Percentiles rank a stretch among this genome's conserved stretches.
Evolutionary conservation across 1,284 basidiomycete genomes (phyloP).

Genomic region (Cutaneotrichosporon cavernicola): DNA sequence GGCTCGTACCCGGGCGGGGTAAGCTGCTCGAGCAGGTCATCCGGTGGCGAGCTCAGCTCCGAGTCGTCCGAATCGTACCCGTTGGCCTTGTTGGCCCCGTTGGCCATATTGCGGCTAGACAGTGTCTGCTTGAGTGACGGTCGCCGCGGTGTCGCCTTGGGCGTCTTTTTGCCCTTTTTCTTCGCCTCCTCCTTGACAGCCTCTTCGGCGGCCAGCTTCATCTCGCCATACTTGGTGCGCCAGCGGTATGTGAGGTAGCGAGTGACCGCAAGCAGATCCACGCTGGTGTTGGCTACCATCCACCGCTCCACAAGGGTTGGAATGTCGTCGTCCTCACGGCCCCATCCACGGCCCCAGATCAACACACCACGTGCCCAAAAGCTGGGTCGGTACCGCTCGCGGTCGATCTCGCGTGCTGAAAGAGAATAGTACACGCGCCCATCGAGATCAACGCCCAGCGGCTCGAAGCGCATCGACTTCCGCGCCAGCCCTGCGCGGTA

Average conservation of each 20-base stretch:
- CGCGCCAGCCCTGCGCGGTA: constrained; percentile 26
- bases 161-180: constrained; percentile 12
- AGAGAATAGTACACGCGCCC: constrained; percentile 42
- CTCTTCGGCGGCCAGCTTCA: constrained; percentile 14
- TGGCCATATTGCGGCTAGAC: not conserved
- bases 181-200: constrained; percentile 11
- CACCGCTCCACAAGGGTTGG: constrained; percentile 35
- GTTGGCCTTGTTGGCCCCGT: not conserved
- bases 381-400: constrained; percentile 35
- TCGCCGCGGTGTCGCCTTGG: constrained; percentile 8
- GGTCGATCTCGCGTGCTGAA: constrained; percentile 33
- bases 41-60: constrained; percentile 26
- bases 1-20: constrained; percentile 29
- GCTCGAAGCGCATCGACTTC: constrained; percentile 32
- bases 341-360: constrained; percentile 39
- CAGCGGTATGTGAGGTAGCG: constrained; percentile 33
- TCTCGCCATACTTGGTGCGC: constrained; percentile 19
- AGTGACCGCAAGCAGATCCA: constrained; percentile 25
- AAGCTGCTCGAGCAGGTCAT: constrained; percentile 24
- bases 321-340: constrained; percentile 22
- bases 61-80: constrained; percentile 20
- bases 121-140: constrained; percentile 12
- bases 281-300: constrained; percentile 39
- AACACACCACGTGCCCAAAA: constrained; percentile 44
- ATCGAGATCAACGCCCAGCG: constrained; percentile 40